These are phyloP conservation scores for Blastosporella zonata DNA, from an alignment of 1,284 basidiomycete genomes.

Conservation along the genomic window DNA sequence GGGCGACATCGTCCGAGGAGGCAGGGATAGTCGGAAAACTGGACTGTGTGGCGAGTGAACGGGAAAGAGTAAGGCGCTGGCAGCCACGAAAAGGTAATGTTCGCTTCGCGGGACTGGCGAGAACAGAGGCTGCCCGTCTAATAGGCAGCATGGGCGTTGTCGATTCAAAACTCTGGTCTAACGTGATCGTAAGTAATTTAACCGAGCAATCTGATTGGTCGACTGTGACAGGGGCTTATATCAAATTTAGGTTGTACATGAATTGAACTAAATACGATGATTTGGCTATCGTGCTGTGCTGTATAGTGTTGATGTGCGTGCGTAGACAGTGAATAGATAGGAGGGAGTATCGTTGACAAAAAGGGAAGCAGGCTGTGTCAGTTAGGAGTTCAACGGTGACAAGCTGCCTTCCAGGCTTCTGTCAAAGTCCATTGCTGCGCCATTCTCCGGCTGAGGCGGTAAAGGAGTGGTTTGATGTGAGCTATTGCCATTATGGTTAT, in stretches of 20 bases:
- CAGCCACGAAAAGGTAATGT: conserved; percentile 46
- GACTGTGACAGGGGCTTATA: no score
- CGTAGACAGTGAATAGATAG: conserved; percentile 34
- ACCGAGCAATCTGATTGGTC: conserved; percentile 12
- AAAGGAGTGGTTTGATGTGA: conserved; percentile 13
- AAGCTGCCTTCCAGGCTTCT: conserved; percentile 29
- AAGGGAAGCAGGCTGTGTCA: conserved; percentile 14
- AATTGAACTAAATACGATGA: background rate
- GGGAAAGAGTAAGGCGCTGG: conserved; percentile 28
- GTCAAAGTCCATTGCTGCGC: conserved; percentile 21
- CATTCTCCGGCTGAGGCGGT: conserved; percentile 21
- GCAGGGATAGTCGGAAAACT: conserved; percentile 46
- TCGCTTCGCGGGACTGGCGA: conserved; percentile 35
- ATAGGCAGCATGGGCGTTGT: conserved; percentile 44
- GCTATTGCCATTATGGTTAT: conserved; percentile 10
- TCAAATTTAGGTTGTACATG: conserved; percentile 1
- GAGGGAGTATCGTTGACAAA: conserved; percentile 5
- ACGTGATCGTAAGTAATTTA: background rate
- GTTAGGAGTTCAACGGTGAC: conserved; percentile 28
- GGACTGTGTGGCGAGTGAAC: conserved; percentile 31
- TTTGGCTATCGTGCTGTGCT: conserved; percentile 2
- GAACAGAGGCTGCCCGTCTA: conserved; percentile 41
- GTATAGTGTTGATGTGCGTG: conserved; percentile 5
- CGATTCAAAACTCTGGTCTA: background rate
- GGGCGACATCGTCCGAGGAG: conserved; percentile 58